Evolutionary conservation across 495 filamentous ascomycete species (phyloP).

Genomic region (Aspergillus wentii): DNA sequence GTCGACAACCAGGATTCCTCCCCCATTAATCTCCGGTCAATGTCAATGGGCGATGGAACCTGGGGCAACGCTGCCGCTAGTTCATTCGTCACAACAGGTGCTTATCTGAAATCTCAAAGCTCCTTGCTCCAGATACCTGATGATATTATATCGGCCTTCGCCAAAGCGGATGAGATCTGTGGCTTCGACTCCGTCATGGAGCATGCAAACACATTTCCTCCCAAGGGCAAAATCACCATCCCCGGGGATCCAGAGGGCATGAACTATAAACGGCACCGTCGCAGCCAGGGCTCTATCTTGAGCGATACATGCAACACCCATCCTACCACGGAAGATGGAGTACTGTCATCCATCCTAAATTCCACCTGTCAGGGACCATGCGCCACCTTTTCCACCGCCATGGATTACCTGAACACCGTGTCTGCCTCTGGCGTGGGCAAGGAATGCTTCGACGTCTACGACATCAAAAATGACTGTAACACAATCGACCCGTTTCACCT

Average conservation of each 20-base stretch:
- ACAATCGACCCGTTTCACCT: constrained; percentile 17
- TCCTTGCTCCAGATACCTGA: constrained; percentile 17
- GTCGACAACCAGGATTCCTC: constrained; percentile 21
- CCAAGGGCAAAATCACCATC: constrained; percentile 24
- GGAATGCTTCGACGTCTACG: constrained; percentile 31
- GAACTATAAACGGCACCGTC: constrained; percentile 21
- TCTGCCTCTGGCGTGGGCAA: constrained; percentile 8
- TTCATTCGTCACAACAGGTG: constrained; percentile 20
- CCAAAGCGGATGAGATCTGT: constrained; percentile 23
- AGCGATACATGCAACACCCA: constrained; percentile 19
- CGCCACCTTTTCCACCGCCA: constrained; percentile 32
- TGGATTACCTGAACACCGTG: constrained; percentile 21
- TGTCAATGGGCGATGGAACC: constrained; percentile 30
- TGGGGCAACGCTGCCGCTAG: constrained; percentile 31
- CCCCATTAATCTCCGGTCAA: constrained; percentile 28
- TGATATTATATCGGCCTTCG: constrained; percentile 24
- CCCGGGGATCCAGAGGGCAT: constrained; percentile 30
- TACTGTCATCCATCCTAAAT: constrained; percentile 28
- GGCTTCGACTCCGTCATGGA: constrained; percentile 28
- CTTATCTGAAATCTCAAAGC: constrained; percentile 22
- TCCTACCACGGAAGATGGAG: constrained; percentile 15
- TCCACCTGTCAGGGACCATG: constrained; percentile 36
- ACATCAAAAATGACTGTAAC: constrained; percentile 30
- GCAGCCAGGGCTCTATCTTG: constrained; percentile 8
- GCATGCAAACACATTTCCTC: constrained; percentile 26